Percentiles rank a stretch among this genome's conserved stretches.
phyloP scores from a whole-genome alignment of 257 asterid genomes.

The Penstemon eatonii region DNA sequence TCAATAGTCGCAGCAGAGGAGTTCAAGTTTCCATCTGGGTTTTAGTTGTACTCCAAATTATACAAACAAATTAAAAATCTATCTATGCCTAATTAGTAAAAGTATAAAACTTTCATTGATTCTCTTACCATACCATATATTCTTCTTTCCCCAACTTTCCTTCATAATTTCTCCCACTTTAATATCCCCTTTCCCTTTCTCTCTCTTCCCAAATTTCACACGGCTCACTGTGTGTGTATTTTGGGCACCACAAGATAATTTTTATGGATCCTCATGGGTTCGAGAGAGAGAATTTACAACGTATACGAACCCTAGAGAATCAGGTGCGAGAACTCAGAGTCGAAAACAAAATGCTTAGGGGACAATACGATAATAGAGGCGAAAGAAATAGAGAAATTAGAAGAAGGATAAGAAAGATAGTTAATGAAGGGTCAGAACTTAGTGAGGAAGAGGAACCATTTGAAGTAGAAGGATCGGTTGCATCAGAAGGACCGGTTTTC shows the following conservation, averaged over 20 bases:
- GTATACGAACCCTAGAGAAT: too few relatives aligned
- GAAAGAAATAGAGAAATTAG: too few relatives aligned
- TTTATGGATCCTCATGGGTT: too few relatives aligned
- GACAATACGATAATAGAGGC: too few relatives aligned
- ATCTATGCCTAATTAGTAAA: neutral
- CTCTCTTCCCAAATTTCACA: conserved; percentile 3
- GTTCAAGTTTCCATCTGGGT: conserved; percentile 45
- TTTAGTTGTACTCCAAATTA: conserved; percentile 36
- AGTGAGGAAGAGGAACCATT: too few relatives aligned
- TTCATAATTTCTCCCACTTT: neutral
- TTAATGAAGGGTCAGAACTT: too few relatives aligned
- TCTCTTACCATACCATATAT: conserved; percentile 26
- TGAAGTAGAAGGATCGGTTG: too few relatives aligned
- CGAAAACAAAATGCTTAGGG: too few relatives aligned
- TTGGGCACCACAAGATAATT: neutral
- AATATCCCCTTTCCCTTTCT: conserved; percentile 7
- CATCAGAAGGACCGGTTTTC: too few relatives aligned
- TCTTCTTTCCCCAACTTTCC: conserved; percentile 16
- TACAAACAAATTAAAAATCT: neutral
- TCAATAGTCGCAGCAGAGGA: conserved; percentile 25
- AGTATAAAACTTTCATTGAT: conserved; percentile 31
- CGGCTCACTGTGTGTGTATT: conserved; percentile 16
- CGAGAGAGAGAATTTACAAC: too few relatives aligned
- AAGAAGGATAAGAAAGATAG: too few relatives aligned
- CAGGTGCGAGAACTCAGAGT: too few relatives aligned